Evolutionary conservation across 768 basidiomycete genomes (phyloP).

Genomic region (Boletus reticuloceps): DNA sequence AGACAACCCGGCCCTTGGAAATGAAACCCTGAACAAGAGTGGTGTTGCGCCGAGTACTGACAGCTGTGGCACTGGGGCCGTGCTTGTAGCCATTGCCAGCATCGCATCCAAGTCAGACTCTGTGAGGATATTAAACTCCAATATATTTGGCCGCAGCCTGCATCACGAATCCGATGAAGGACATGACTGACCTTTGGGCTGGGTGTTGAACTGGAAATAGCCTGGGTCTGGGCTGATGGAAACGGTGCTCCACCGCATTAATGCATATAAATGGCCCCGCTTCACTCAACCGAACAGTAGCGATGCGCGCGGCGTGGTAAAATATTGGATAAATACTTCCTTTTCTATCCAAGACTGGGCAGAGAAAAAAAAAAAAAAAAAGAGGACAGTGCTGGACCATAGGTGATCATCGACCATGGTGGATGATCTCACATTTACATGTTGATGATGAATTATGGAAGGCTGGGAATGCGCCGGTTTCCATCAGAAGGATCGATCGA

Average conservation of each 20-base stretch:
- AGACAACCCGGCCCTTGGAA: too few species aligned
- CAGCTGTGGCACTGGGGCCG: constrained; percentile 3
- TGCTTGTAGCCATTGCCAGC: constrained; percentile 4
- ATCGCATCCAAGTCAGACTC: constrained; percentile 3
- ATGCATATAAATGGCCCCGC: background rate
- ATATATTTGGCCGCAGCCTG: background rate
- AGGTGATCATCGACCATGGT: background rate
- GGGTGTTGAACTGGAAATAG: too few species aligned
- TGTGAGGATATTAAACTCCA: too few species aligned
- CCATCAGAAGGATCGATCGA: constrained; percentile 33
- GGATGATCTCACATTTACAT: background rate
- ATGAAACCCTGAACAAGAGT: too few species aligned
- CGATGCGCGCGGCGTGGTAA: background rate
- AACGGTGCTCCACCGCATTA: background rate
- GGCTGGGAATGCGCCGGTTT: constrained; percentile 18
- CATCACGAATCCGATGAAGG: constrained; percentile 7
- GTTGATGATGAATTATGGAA: constrained; percentile 6
- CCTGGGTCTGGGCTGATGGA: background rate
- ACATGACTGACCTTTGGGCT: too few species aligned
- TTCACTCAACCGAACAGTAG: background rate
- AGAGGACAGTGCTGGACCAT: background rate
- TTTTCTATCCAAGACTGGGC: too few species aligned
- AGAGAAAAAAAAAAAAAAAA: constrained; percentile 2
- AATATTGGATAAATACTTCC: background rate
- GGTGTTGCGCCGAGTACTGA: background rate